A percentile compares a stretch with the other conserved stretches of the same genome.
Evolutionary conservation across 805 yeast species (phyloP).

Genomic region (Candida andamanensis): DNA sequence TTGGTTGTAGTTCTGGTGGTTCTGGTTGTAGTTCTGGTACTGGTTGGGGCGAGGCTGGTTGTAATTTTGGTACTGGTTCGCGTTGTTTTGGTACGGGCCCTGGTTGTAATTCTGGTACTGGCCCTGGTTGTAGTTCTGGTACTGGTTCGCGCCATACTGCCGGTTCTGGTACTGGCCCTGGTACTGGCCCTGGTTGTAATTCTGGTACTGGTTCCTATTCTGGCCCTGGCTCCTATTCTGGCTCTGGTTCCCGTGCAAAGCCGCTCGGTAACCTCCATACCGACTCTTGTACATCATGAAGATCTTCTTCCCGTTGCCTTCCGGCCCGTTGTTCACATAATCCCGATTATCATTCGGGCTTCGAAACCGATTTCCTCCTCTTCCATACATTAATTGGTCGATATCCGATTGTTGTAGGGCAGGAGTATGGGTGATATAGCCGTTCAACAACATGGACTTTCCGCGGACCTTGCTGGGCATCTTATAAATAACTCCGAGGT

Average conservation of each 20-base stretch:
- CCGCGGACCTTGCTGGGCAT: conserved; percentile 59
- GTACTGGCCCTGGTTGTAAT: neutral
- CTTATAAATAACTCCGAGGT: conserved; percentile 44
- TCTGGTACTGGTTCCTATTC: conserved; percentile 14
- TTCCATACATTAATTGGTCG: conserved; percentile 52
- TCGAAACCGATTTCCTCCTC: conserved; percentile 29
- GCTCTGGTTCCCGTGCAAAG: conserved; percentile 12
- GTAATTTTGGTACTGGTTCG: conserved; percentile 7
- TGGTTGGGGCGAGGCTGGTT: conserved; percentile 11
- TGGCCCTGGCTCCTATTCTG: conserved; percentile 4
- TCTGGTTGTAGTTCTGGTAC: conserved; percentile 8
- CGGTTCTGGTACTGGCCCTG: conserved; percentile 3
- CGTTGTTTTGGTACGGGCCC: conserved; percentile 9
- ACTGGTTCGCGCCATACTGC: conserved; percentile 4
- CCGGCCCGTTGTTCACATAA: conserved; percentile 38
- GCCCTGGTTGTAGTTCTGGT: conserved; percentile 1
- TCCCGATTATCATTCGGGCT: conserved; percentile 26
- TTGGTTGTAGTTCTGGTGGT: conserved; percentile 12
- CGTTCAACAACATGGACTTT: conserved; percentile 81
- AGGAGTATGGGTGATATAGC: conserved; percentile 58
- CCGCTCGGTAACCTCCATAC: conserved; percentile 35
- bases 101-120: conserved; percentile 13
- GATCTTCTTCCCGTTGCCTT: conserved; percentile 30
- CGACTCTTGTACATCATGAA: conserved; percentile 29
- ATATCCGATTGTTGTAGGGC: conserved; percentile 67